phyloP scores from a whole-genome alignment of 2,329 filamentous ascomycete species.

The Leptoxyphium fumago region DNA sequence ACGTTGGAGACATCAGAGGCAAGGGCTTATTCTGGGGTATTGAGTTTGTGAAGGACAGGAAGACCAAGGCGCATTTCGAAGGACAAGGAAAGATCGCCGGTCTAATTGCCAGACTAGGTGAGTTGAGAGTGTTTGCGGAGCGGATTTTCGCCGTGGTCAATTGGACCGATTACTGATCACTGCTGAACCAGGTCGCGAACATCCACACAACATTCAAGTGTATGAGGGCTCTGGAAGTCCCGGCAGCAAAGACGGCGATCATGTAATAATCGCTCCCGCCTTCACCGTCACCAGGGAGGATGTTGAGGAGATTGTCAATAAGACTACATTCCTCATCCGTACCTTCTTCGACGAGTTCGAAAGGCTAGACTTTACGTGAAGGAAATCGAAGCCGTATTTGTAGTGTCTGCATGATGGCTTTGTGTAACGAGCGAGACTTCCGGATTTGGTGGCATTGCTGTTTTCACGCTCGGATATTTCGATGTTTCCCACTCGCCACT shows the following conservation, averaged over 20 bases:
- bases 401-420: no score
- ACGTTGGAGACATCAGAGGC: constrained; percentile 48
- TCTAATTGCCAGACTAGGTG: constrained; percentile 37
- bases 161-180: no score
- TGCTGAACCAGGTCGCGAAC: constrained; percentile 21
- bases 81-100: constrained; percentile 30
- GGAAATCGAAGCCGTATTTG: no score
- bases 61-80: constrained; percentile 39
- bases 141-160: no score
- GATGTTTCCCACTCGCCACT: no score
- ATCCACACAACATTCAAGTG: constrained; percentile 39
- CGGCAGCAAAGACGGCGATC: constrained; percentile 48
- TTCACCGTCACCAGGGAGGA: constrained; percentile 48
- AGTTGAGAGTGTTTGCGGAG: background rate
- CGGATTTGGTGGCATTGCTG: no score
- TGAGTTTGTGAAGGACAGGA: constrained; percentile 43
- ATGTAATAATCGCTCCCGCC: constrained; percentile 54
- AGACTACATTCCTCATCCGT: constrained; percentile 35
- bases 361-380: no score
- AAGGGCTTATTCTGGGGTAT: constrained; percentile 45
- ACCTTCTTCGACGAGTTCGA: constrained; percentile 25
- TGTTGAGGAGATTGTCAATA: constrained; percentile 40
- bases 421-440: no score
- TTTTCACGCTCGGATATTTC: no score
- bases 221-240: constrained; percentile 50